Evolutionary conservation across 305 asterid species (phyloP).

Genomic region (Fraxinus paxiana): DNA sequence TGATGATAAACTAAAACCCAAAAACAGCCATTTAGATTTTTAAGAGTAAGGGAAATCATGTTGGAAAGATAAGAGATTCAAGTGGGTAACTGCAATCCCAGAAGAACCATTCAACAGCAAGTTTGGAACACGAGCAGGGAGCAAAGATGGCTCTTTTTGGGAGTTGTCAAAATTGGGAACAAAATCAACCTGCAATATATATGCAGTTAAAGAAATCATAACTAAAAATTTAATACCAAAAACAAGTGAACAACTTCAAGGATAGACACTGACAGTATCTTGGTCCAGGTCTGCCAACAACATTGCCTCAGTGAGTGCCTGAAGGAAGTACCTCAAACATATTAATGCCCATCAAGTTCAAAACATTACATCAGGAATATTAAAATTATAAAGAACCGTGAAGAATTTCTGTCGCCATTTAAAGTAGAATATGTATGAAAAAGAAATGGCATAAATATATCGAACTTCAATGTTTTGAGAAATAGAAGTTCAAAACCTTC

Average conservation of each 20-base stretch:
- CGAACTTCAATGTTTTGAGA: neutral
- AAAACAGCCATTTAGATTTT: neutral
- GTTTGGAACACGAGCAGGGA: constrained; percentile 93
- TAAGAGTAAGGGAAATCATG: constrained; percentile 4
- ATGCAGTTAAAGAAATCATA: constrained; percentile 22
- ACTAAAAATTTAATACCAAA: constrained; percentile 2
- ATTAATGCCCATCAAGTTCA: constrained; percentile 19
- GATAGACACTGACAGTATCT: constrained; percentile 60
- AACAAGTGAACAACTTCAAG: constrained; percentile 13
- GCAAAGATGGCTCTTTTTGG: constrained; percentile 91
- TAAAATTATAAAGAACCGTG: neutral
- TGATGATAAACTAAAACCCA: constrained; percentile 5
- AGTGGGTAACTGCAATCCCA: constrained; percentile 81
- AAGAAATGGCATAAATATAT: neutral
- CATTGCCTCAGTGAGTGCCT: constrained; percentile 97
- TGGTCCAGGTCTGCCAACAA: constrained; percentile 79
- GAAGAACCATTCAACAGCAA: constrained; percentile 89
- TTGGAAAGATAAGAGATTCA: constrained; percentile 19
- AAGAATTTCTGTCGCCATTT: neutral
- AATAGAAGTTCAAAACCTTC: neutral
- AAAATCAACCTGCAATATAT: constrained; percentile 75
- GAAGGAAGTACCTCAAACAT: constrained; percentile 26
- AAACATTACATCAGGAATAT: neutral
- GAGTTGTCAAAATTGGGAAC: constrained; percentile 92
- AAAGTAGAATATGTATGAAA: neutral